Conservation (phyloP, 2,329 filamentous ascomycete species). For the Colletotrichum orbiculare region DNA sequence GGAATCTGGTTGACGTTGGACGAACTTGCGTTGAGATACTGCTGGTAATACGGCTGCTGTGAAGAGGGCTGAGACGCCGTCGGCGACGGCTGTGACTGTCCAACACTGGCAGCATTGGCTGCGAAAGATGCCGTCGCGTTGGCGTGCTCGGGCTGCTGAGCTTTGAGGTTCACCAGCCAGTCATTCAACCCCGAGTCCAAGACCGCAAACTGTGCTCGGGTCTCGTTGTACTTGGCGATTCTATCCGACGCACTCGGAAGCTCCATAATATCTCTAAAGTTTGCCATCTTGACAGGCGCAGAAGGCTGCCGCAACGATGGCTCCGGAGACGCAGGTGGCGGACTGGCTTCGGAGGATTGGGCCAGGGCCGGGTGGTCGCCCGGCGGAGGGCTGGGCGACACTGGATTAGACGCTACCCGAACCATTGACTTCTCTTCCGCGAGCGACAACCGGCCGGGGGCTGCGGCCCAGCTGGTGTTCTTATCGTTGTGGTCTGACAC, state of each 20-base stretch:
- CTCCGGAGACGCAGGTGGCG: conserved; percentile 36
- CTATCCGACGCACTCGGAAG: conserved; percentile 74
- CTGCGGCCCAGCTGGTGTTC: conserved; percentile 39
- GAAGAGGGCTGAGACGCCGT: conserved; percentile 41
- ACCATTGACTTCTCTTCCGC: conserved; percentile 57
- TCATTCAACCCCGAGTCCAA: conserved; percentile 79
- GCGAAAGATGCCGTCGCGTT: conserved; percentile 48
- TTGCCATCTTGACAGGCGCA: conserved; percentile 55
- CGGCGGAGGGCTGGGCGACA: conserved; percentile 50
- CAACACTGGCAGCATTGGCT: conserved; percentile 35
- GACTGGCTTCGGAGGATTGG: conserved; percentile 13
- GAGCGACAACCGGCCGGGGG: conserved; percentile 49
- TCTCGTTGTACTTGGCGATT: conserved; percentile 78
- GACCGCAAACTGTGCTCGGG: conserved; percentile 74
- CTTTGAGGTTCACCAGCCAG: conserved; percentile 63
- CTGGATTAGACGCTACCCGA: conserved; percentile 47
- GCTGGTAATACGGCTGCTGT: conserved; percentile 66
- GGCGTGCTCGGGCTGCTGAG: conserved; percentile 60
- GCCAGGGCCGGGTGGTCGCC: conserved; percentile 51
- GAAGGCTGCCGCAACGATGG: conserved; percentile 36
- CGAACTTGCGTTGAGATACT: conserved; percentile 63
- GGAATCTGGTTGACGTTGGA: conserved; percentile 45
- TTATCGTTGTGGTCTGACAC: conserved; percentile 51
- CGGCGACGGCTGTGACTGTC: conserved; percentile 34
- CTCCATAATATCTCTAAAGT: conserved; percentile 82